These are phyloP conservation scores for Amyloporia xantha DNA, from an alignment of 768 basidiomycete species.

Conservation along the genomic window DNA sequence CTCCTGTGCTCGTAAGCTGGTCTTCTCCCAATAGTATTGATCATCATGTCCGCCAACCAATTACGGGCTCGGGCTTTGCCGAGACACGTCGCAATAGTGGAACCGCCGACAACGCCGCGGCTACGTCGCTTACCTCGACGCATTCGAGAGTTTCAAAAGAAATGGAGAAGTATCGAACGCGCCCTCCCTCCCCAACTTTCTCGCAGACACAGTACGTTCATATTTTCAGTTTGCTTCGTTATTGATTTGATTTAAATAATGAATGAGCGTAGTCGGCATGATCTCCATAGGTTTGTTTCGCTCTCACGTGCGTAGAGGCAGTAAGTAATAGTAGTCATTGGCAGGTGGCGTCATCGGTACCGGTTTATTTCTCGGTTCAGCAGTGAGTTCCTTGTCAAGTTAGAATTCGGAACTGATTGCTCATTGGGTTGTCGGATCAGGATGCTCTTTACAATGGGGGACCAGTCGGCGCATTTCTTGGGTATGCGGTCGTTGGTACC, in stretches of 20 bases:
- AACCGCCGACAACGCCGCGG: not conserved
- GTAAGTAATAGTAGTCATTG: not conserved
- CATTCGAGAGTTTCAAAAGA: constrained; percentile 17
- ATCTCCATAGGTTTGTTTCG: constrained; percentile 19
- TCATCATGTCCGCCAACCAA: too few species aligned
- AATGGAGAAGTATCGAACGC: constrained; percentile 22
- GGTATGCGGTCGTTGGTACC: constrained; percentile 37
- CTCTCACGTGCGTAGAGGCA: not conserved
- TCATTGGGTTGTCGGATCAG: not conserved
- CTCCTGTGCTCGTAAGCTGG: too few species aligned
- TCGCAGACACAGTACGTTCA: constrained; percentile 21
- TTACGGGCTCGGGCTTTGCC: too few species aligned
- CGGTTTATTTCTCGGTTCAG: constrained; percentile 34
- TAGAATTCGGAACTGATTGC: too few species aligned
- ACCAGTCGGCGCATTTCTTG: constrained; percentile 45
- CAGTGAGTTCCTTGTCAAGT: constrained; percentile 5
- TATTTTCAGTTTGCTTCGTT: too few species aligned
- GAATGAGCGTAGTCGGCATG: constrained; percentile 18
- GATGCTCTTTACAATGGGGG: constrained; percentile 32
- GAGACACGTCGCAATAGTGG: not conserved
- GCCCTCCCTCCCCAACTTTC: constrained; percentile 23
- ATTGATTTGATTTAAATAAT: not conserved
- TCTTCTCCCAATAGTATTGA: too few species aligned
- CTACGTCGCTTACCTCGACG: constrained; percentile 15
- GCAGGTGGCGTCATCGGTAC: constrained; percentile 30